Base-by-base conservation (phyloP, 768 basidiomycete genomes). In the Boletus eberwhitei region DNA sequence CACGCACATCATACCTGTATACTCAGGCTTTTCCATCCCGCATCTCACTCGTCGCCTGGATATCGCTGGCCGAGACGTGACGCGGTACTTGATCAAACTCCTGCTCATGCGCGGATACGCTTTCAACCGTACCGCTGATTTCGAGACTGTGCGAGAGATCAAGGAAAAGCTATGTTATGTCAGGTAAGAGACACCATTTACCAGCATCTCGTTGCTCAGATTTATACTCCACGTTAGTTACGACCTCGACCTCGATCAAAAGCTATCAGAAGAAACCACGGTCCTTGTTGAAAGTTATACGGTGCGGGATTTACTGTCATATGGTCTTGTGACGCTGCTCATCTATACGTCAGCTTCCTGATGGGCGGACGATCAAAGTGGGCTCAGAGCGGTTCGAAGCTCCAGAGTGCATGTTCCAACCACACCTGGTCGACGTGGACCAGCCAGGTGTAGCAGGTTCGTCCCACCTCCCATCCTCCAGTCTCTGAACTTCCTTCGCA, bases 31-130 rank as follows among this genome's bases (percentile, higher is more conserved):
- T 68, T 87, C 96, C 2, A 84, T 99, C 47, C 96, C 96, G 1
- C 97, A 98, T 72, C 79, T 98, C 42, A 98, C 93, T 2, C 84
- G 88, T 37, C 87, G 97, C 58, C 79, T 99, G 55, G 97, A 99
- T 67, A 98, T 99, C 62, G 97, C 97, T 50, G 97, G 97, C 19
- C 86, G 97, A 60, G 97, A 99, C 70, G 97, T 99, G 44, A 99
- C 97, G 43, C 86, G 94, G 64, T 99, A 99, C 74, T 78, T 99
- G 73, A 99, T 99, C 83, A 99, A 98, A 75, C 81, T 99, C n/a
- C 79, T 99, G 34, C 84, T 98, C 63, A 98, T 98, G 95, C 86
- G 96, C n/a, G 97, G 97, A n/a, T 98, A 99, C 71, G 97, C 97
- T 1, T 98, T 99, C 82, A 98, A 99, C 75, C 86, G 97, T 38